Evolutionary conservation across 495 filamentous ascomycete species (phyloP), one percentile per base, ranked within the genome.

Genomic region (Neurospora tetraspora): DNA sequence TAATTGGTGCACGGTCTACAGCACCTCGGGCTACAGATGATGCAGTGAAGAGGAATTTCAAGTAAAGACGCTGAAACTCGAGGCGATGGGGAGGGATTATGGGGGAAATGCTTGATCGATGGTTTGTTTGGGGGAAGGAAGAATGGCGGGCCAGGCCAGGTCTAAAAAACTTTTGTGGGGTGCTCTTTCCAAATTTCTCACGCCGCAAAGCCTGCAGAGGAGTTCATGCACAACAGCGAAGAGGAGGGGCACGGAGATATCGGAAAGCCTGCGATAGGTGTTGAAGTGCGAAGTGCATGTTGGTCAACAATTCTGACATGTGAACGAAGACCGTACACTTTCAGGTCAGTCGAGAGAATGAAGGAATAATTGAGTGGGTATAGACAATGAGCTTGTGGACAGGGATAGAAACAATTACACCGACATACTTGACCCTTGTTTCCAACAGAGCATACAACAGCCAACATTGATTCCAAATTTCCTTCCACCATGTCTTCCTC

Each of bases 31-130:
- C n/a, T n/a, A 10, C 18, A 45, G 18, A 45, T n/a, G 16, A 43
- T n/a, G 18, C 1, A n/a, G 2, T 10, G 9, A 18, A 7, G 3
- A 0, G 42, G 8, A 45, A 45, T 1, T 45, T n/a, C 8, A 45
- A 9, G 42, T 10, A 1, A 0, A 3, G 18, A 42, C 0, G 8
- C 8, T n/a, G 18, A 45, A n/a, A 0, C 1, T 0, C 42, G 7
- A 43, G 18, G 42, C 18, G 42, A 45, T 45, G 18, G 7, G 40
- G 16, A 18, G 40, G 16, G 1, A 43, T 43, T 0, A 43, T 3
- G 40, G 7, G 16, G 6, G n/a, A 43, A 18, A 43, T 43, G 40
- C 0, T 43, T 43, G 5, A 7, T 42, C 0, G 39, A 42, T 42
- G 39, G 39, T 16, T 7, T 42, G 14, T 18, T 42, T 42, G 14